Evolutionary conservation across 805 yeast species (phyloP).

Genomic region (Wickerhamiella occidentalis): DNA sequence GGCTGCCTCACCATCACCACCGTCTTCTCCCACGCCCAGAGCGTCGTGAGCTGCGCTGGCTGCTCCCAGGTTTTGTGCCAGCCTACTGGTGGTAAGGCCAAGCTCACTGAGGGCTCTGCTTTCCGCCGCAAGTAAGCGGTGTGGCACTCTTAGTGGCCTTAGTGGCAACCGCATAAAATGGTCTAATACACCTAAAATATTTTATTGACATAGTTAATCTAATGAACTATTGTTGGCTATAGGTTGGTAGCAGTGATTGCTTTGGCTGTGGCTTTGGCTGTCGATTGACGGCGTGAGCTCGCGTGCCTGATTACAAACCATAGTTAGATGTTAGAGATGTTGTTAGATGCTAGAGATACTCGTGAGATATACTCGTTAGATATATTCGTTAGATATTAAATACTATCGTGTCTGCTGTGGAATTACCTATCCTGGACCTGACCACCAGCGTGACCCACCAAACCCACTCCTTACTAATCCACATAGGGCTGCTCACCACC

Average conservation of each 20-base stretch:
- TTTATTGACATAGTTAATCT: constrained; percentile 7
- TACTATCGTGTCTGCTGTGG: too few relatives aligned
- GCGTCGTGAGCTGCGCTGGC: constrained; percentile 98
- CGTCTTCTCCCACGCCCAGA: constrained; percentile 99
- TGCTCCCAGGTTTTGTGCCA: constrained; percentile 97
- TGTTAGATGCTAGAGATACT: too few relatives aligned
- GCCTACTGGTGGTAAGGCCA: constrained; percentile 99
- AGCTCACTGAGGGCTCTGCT: constrained; percentile 98
- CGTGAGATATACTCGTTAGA: too few relatives aligned
- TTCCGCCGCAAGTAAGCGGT: constrained; percentile 87
- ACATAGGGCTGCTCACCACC: background rate
- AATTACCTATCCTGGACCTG: too few relatives aligned
- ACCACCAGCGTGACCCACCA: too few relatives aligned
- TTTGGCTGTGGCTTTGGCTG: background rate
- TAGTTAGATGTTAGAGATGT: too few relatives aligned
- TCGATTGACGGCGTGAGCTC: too few relatives aligned
- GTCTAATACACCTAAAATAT: constrained; percentile 2
- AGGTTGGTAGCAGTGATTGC: background rate
- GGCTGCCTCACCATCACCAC: constrained; percentile 99
- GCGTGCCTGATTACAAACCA: too few relatives aligned
- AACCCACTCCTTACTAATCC: background rate
- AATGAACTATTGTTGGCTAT: constrained; percentile 2
- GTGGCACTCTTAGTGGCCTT: too few relatives aligned
- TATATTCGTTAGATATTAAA: too few relatives aligned
- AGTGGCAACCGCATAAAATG: background rate